Conservation (phyloP, 768 basidiomycete species). For the Lenzites betulinus region DNA sequence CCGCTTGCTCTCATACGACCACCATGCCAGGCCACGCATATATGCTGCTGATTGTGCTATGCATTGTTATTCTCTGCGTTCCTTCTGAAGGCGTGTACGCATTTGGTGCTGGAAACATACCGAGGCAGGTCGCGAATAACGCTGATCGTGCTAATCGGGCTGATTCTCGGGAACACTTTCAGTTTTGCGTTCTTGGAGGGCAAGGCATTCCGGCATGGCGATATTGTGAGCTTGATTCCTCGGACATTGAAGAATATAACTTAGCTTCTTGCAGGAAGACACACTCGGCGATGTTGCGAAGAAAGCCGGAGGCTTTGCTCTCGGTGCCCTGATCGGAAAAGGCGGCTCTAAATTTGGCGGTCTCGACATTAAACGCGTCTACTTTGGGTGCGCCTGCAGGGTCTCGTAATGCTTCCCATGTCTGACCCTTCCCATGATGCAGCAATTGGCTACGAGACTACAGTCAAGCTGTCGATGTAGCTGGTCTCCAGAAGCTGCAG, state of each 20-base stretch:
- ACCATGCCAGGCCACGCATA: conserved; percentile 23
- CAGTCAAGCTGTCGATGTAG: conserved; percentile 85
- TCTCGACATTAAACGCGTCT: conserved; percentile 82
- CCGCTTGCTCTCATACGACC: conserved; percentile 4
- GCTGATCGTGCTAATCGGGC: conserved; percentile 41
- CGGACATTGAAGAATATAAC: background rate
- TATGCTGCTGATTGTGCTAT: conserved; percentile 44
- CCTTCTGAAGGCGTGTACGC: conserved; percentile 62
- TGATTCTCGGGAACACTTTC: conserved; percentile 14
- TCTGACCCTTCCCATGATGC: background rate
- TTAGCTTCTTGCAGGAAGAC: conserved; percentile 60
- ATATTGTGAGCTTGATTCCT: conserved; percentile 55
- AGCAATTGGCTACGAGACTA: conserved; percentile 92
- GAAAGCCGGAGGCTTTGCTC: conserved; percentile 56
- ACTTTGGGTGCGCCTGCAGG: conserved; percentile 62
- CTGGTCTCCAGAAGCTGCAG: conserved; percentile 70
- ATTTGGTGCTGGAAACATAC: conserved; percentile 88
- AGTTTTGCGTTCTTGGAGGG: conserved; percentile 88
- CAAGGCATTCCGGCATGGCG: conserved; percentile 84
- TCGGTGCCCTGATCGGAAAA: conserved; percentile 56
- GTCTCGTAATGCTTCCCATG: background rate
- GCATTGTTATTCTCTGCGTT: conserved; percentile 56
- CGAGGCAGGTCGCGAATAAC: conserved; percentile 33
- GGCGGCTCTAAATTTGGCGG: conserved; percentile 69
- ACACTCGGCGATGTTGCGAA: conserved; percentile 61